phyloP scores from a whole-genome alignment of 768 basidiomycete genomes.

The Infundibulicybe gibba region DNA sequence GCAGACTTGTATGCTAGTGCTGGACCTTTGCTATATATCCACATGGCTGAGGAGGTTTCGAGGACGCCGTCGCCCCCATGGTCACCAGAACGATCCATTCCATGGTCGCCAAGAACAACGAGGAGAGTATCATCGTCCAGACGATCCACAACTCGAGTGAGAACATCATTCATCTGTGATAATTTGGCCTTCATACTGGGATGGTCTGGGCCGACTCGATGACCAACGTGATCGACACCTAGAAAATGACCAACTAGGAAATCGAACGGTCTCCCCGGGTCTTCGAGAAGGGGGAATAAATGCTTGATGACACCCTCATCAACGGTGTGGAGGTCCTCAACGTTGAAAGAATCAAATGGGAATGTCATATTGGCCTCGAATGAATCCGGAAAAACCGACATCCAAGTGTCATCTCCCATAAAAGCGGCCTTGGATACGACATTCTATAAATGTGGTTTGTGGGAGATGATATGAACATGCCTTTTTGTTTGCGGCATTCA shows the following conservation, averaged over 20 bases:
- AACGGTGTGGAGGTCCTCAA: slow-evolving; percentile 95
- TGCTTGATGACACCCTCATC: slow-evolving; percentile 87
- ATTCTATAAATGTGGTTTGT: slow-evolving; percentile 1
- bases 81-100: slow-evolving; percentile 93
- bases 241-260: slow-evolving; percentile 90
- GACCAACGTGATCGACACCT: slow-evolving; percentile 96
- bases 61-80: slow-evolving; percentile 89
- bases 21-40: slow-evolving; percentile 86
- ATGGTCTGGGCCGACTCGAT: slow-evolving; percentile 89
- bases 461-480: slow-evolving; percentile 29
- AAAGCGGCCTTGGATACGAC: slow-evolving; percentile 61
- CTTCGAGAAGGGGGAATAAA: slow-evolving; percentile 73
- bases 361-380: slow-evolving; percentile 73
- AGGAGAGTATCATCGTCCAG: slow-evolving; percentile 89
- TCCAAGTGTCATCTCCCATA: slow-evolving; percentile 98
- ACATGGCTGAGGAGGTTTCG: slow-evolving; percentile 83
- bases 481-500: slow-evolving; percentile 54
- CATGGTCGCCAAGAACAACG: slow-evolving; percentile 92
- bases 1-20: slow-evolving; percentile 34
- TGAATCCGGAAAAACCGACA: slow-evolving; percentile 75
- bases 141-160: slow-evolving; percentile 65
- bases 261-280: slow-evolving; percentile 62
- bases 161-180: slow-evolving; percentile 80
- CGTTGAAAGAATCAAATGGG: slow-evolving; percentile 96
- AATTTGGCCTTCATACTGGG: slow-evolving; percentile 84